These are phyloP conservation scores for Albugo candida DNA, from an alignment of 352 stramenopile genomes.

Conservation along the genomic window DNA sequence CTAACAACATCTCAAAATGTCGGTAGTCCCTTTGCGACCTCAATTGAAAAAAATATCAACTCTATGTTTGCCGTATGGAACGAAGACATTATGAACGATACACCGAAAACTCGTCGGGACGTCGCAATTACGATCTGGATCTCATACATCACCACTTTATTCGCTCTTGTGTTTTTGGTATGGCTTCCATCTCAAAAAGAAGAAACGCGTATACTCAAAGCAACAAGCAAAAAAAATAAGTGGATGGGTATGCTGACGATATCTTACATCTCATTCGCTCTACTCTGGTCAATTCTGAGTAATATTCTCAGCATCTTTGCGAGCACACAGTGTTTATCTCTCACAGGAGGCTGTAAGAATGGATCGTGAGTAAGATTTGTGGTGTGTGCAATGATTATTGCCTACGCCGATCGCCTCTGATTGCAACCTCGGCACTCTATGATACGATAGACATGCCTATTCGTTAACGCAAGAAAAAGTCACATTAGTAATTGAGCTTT, in stretches of 20 bases:
- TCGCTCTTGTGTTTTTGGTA: conserved; percentile 22
- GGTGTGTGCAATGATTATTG: too few species aligned
- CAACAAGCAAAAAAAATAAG: conserved; percentile 17
- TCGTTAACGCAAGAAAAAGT: too few species aligned
- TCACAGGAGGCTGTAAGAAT: conserved; percentile 12
- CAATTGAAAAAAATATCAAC: conserved; percentile 38
- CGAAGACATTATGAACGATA: conserved; percentile 26
- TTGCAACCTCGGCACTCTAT: too few species aligned
- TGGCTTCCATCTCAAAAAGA: conserved; percentile 20
- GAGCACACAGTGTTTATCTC: conserved; percentile 19
- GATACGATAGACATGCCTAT: too few species aligned
- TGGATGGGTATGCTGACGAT: conserved; percentile 17
- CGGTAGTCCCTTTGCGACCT: conserved; percentile 16
- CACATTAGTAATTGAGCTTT: too few species aligned
- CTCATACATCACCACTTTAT: conserved; percentile 27
- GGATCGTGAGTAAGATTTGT: too few species aligned
- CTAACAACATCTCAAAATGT: conserved; percentile 30
- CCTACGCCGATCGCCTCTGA: too few species aligned
- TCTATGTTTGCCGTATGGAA: conserved; percentile 30
- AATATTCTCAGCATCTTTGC: conserved; percentile 33
- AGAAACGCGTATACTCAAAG: conserved; percentile 16
- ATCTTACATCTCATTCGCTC: conserved; percentile 18
- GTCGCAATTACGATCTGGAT: conserved; percentile 27
- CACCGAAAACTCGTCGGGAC: conserved; percentile 17
- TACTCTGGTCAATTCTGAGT: conserved; percentile 27